These are phyloP conservation scores for Amanita muscaria DNA, from an alignment of 768 basidiomycete genomes.

Conservation along the genomic window DNA sequence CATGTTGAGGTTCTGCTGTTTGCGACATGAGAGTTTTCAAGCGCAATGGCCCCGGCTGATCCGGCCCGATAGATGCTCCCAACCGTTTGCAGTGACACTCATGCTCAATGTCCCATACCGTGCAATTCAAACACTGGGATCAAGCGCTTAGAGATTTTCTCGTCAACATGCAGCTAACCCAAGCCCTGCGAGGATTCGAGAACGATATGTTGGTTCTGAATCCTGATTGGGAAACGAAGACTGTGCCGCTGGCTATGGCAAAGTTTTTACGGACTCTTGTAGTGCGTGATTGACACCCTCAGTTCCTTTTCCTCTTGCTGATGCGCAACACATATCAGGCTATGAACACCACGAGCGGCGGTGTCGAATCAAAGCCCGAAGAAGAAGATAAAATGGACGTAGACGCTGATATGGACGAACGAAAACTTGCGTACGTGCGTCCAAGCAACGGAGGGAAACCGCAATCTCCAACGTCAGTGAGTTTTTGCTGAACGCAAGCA, in stretches of 20 bases:
- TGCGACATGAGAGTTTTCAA: neutral
- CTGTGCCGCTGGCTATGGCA: conserved; percentile 46
- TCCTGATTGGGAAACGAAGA: conserved; percentile 49
- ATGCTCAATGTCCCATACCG: conserved; percentile 24
- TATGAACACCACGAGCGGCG: conserved; percentile 7
- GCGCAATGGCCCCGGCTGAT: no score
- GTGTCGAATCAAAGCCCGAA: neutral
- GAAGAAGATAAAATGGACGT: neutral
- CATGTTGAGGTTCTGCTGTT: neutral
- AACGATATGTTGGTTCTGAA: conserved; percentile 68
- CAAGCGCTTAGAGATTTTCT: conserved; percentile 46
- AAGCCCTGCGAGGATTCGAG: conserved; percentile 56
- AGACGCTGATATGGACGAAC: conserved; percentile 40
- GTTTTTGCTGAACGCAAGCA: no score
- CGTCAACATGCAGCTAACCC: conserved; percentile 41
- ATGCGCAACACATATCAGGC: conserved; percentile 14
- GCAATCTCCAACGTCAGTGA: conserved; percentile 51
- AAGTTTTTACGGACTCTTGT: conserved; percentile 42
- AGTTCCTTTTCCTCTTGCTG: neutral
- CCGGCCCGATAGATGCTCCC: no score
- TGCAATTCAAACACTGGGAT: conserved; percentile 54
- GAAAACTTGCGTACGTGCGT: conserved; percentile 58
- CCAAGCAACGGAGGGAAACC: conserved; percentile 36
- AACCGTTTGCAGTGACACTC: no score
- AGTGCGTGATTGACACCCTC: conserved; percentile 26